phyloP scores from a whole-genome alignment of 768 basidiomycete genomes.

The Leccinum imitatum region DNA sequence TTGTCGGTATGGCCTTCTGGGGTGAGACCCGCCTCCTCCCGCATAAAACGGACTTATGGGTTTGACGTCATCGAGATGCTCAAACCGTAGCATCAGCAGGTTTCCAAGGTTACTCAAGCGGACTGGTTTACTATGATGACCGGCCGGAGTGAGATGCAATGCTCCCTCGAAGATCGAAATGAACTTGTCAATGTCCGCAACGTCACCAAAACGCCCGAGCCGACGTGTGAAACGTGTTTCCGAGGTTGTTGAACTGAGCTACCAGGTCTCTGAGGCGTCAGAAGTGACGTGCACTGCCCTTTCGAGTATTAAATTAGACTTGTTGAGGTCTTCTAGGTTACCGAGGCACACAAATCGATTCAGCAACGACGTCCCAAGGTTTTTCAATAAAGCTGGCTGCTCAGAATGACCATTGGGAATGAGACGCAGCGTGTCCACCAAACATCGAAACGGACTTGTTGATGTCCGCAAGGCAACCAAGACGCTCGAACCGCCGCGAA shows the following conservation, averaged over 20 bases:
- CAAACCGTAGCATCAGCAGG: background rate
- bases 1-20: background rate
- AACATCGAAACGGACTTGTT: background rate
- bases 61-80: background rate
- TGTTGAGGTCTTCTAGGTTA: background rate
- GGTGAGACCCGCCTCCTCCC: background rate
- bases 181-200: background rate
- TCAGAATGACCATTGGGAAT: background rate
- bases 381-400: background rate
- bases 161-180: background rate
- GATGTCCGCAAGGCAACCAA: background rate
- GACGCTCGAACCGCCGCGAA: background rate
- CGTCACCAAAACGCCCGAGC: background rate
- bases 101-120: background rate
- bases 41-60: background rate
- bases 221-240: background rate
- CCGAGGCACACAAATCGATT: background rate
- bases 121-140: background rate
- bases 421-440: background rate
- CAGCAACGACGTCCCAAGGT: background rate
- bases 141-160: background rate
- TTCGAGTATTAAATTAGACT: background rate
- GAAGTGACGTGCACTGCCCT: background rate
- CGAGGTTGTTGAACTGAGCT: background rate
- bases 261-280: background rate